These are phyloP conservation scores for Starmerella floris DNA, from an alignment of 805 yeast genomes.

Conservation along the genomic window DNA sequence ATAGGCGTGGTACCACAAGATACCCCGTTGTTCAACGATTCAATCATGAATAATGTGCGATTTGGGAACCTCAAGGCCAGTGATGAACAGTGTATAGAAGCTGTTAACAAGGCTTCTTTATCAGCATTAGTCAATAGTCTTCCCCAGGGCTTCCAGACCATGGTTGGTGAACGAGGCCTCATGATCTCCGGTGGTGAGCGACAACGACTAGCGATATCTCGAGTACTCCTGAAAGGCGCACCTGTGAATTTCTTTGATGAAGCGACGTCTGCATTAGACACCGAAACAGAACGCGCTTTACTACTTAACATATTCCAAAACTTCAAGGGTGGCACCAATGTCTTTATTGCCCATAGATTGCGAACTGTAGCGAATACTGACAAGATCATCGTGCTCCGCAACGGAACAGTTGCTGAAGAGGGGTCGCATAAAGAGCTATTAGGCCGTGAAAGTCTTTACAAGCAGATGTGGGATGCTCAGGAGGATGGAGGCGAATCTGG, in stretches of 20 bases:
- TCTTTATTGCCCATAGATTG: slow-evolving; percentile 86
- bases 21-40: slow-evolving; percentile 86
- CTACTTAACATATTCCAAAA: slow-evolving; percentile 58
- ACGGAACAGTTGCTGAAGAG: slow-evolving; percentile 73
- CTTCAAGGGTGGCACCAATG: slow-evolving; percentile 60
- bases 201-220: slow-evolving; percentile 85
- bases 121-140: slow-evolving; percentile 47
- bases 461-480: slow-evolving; percentile 82
- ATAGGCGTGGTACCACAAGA: slow-evolving; percentile 97
- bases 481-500: slow-evolving; percentile 31
- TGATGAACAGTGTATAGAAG: slow-evolving; percentile 54
- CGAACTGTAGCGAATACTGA: slow-evolving; percentile 90
- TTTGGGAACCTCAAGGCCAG: slow-evolving; percentile 69
- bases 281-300: slow-evolving; percentile 84
- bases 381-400: slow-evolving; percentile 72
- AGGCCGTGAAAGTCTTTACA: slow-evolving; percentile 48
- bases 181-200: slow-evolving; percentile 99
- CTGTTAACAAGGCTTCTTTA: slow-evolving; percentile 58
- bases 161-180: slow-evolving; percentile 92
- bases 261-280: slow-evolving; percentile 89
- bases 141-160: slow-evolving; percentile 73
- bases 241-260: slow-evolving; percentile 93
- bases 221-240: slow-evolving; percentile 72
- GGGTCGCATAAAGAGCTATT: slow-evolving; percentile 66
- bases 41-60: slow-evolving; percentile 73